Conservation (phyloP, 495 filamentous ascomycete species). For the Daldinia bambusicola region DNA sequence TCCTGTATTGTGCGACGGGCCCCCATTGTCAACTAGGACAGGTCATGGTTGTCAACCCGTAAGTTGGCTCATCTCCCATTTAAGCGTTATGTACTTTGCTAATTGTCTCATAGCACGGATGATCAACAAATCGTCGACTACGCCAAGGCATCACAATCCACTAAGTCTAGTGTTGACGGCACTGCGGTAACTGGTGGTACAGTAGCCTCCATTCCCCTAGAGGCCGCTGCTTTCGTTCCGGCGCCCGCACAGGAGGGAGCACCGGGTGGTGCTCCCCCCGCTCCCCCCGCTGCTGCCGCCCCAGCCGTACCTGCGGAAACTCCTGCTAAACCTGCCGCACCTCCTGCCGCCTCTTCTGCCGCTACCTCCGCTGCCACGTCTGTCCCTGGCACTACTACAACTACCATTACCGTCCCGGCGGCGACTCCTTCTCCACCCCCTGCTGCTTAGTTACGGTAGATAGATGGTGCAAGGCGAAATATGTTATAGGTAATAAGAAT, state of each 20-base stretch:
- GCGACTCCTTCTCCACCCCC: constrained; percentile 16
- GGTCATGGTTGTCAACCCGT: constrained; percentile 62
- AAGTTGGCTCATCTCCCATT: constrained; percentile 5
- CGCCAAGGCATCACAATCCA: constrained; percentile 25
- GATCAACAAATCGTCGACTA: constrained; percentile 44
- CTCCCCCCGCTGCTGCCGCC: background rate
- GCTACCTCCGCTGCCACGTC: background rate
- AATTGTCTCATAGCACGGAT: constrained; percentile 18
- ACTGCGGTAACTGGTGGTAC: constrained; percentile 33
- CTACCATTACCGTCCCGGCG: constrained; percentile 27
- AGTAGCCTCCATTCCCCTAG: constrained; percentile 42
- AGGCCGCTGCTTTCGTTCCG: constrained; percentile 37
- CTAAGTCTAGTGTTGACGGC: constrained; percentile 26
- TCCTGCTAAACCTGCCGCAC: too few species aligned
- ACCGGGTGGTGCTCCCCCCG: constrained; percentile 16
- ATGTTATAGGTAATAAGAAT: background rate
- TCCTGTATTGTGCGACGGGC: constrained; percentile 61
- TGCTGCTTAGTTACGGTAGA: background rate
- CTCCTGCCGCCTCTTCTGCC: background rate
- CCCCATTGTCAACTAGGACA: constrained; percentile 62
- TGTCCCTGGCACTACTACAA: constrained; percentile 31
- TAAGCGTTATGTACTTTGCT: background rate
- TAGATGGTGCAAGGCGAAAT: background rate
- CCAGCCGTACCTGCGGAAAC: too few species aligned
- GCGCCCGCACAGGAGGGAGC: constrained; percentile 18